Evolutionary conservation across 345 rosid species (phyloP), one percentile per base, ranked within the genome.

Genomic region (Noccaea bulbosa): DNA sequence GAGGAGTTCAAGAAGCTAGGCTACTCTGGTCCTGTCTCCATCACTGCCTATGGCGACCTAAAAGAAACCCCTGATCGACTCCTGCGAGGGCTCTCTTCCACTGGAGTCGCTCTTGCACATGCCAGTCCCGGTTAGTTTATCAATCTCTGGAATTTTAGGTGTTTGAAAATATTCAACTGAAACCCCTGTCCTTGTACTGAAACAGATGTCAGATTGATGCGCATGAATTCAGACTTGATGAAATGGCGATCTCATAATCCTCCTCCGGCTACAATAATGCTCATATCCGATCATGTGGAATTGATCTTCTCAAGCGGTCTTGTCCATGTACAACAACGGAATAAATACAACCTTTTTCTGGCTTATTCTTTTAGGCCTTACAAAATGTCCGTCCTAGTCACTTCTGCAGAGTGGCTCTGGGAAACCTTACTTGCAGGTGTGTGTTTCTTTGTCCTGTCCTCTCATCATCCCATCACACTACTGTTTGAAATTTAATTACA

Each of bases 351-450:
- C 50, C 1, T 60, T 41, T 60, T 27, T 41, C 34, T 22, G 16
- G 49, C 48, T 22, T 40, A 59, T 59, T 40, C 64, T 2, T 40
- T 2, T 27, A 27, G 30, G 45, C 62, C 62, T 37, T 15, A 0
- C 27, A 10, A 57, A 37, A 37, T 37, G 45, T 57, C 49, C 1
- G 15, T 5, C 41, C 14, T 45, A 10, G n/a, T 67, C 51, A 33
- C 71, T 11, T 54, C 71, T 43, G 62, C 71, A 5, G 71, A 67
- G 34, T 67, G 71, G 61, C 41, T 67, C 12, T 67, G 71, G 71
- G 51, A 52, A 10, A 67, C 17, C 41, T 52, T 67, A 53, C 71
- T 67, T 2, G 51, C 60, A 40, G 61, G 59, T 50, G 22, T 48
- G 37, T 47, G 30, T 56, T 30, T 24, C 30, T 27, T 27, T 27